These are phyloP conservation scores for Aspergillus sp. DNA, from an alignment of 2,329 filamentous ascomycete genomes.

Conservation along the genomic window DNA sequence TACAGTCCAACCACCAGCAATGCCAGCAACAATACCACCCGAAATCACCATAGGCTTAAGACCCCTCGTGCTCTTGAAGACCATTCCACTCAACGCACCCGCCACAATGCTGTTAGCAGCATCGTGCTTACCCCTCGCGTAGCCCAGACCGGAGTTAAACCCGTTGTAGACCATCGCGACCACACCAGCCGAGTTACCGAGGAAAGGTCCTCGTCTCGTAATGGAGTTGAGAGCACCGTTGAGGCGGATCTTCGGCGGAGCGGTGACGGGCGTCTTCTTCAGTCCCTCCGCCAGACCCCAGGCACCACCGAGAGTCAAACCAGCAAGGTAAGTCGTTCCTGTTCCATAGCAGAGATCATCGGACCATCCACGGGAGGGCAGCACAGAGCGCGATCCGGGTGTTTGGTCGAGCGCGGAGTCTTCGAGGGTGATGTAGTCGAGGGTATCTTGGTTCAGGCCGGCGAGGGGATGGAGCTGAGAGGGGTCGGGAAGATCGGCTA, in stretches of 20 bases:
- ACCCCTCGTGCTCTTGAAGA: constrained; percentile 96
- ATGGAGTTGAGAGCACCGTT: constrained; percentile 95
- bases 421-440: constrained; percentile 94
- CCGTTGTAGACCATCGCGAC: constrained; percentile 96
- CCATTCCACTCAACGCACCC: constrained; percentile 82
- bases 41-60: constrained; percentile 92
- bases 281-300: constrained; percentile 94
- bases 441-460: constrained; percentile 85
- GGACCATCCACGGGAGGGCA: constrained; percentile 95
- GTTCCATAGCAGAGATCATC: constrained; percentile 98
- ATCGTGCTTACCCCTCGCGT: constrained; percentile 82
- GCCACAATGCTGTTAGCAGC: constrained; percentile 83
- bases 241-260: constrained; percentile 84
- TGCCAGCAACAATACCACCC: constrained; percentile 79
- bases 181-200: constrained; percentile 94
- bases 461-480: constrained; percentile 89
- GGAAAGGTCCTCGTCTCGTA: constrained; percentile 86
- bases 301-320: constrained; percentile 78
- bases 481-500: constrained; percentile 80
- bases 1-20: constrained; percentile 91
- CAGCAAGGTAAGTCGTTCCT: constrained; percentile 89
- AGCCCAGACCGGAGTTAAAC: constrained; percentile 80
- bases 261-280: constrained; percentile 67
- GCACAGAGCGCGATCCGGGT: constrained; percentile 79
- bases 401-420: constrained; percentile 85